These are phyloP conservation scores for Lojkania enalia DNA, from an alignment of 2,329 filamentous ascomycete genomes.

Conservation along the genomic window DNA sequence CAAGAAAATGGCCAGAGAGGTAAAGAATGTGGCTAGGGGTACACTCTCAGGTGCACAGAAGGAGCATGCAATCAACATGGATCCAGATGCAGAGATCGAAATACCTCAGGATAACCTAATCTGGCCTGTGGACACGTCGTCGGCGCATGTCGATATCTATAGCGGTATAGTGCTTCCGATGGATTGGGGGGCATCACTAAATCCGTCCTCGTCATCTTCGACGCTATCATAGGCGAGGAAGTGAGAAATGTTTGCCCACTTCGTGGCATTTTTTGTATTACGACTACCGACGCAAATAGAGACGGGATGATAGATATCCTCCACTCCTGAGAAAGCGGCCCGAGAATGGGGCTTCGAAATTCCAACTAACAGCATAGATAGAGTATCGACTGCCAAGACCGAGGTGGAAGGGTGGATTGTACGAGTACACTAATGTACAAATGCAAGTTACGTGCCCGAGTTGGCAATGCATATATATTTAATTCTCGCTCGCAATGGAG, in stretches of 20 bases:
- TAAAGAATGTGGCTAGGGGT: constrained; percentile 73
- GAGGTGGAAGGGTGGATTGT: too few species aligned
- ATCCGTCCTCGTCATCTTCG: constrained; percentile 17
- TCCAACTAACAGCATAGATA: too few species aligned
- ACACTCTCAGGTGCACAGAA: constrained; percentile 50
- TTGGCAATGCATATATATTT: too few species aligned
- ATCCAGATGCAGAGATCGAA: constrained; percentile 25
- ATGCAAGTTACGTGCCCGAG: too few species aligned
- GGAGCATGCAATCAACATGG: constrained; percentile 12
- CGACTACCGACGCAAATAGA: too few species aligned
- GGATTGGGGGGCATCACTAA: constrained; percentile 23
- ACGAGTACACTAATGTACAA: too few species aligned
- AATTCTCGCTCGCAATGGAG: too few species aligned
- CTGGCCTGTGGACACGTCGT: constrained; percentile 30
- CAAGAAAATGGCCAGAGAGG: constrained; percentile 68
- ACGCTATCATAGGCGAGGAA: too few species aligned
- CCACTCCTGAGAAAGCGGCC: neutral
- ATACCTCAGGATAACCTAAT: constrained; percentile 34
- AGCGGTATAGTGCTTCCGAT: constrained; percentile 31
- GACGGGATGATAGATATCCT: neutral
- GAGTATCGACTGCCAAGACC: too few species aligned
- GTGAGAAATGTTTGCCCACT: too few species aligned
- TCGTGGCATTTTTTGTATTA: too few species aligned
- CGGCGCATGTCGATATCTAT: constrained; percentile 38
- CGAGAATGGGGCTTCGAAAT: neutral